Base-by-base conservation (phyloP, 2,329 filamentous ascomycete species). In the Clarireedia monteithiana region DNA sequence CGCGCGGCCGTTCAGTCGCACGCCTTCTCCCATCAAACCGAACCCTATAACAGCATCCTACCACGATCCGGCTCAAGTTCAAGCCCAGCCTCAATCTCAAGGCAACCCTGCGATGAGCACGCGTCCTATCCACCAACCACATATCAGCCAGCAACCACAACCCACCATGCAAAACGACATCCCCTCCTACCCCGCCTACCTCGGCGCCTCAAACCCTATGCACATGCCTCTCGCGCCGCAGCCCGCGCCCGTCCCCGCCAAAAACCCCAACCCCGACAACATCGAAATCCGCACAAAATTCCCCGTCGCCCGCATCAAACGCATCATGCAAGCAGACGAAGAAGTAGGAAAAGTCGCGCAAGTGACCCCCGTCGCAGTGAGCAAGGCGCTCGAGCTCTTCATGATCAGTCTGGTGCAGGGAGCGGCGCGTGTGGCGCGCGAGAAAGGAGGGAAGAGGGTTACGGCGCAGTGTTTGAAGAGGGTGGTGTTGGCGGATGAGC, bases 271-370 rank as follows among this genome's bases (percentile, higher is more conserved):
- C 50, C 66, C 66, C 3, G 59, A 57, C 53, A 66, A 66, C 71
- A 74, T 96, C 74, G 72, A 90, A 45, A 90, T 99, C 65, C 89
- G 84, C 72, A 97, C 92, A 36, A 96, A 96, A 67, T 99, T 99
- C 67, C 94, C 94, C 1, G 95, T 95, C 34, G 94, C 94, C 14
- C 82, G 94, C 60, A 99, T 99, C 76, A 99, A 99, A 78, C 85
- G 94, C 51, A 97, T 99, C 67, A 97, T 99, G 94, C 94, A 99
- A 74, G 92, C 92, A 10, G 94, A 99, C 68, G 94, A 99, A 69
- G 94, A 99, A 70, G 91, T 99, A 0, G 94, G 94, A 60, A 99
- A 99, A 74, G 94, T 99, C 9, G 91, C 94, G 4, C 94, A 99
- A 72, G 94, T 97, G 59, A 96, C 94, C 0, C 92, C 92, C 15